Base-by-base conservation (phyloP, 192 early-diverging fungal genomes). In the Coemansia sp. region DNA sequence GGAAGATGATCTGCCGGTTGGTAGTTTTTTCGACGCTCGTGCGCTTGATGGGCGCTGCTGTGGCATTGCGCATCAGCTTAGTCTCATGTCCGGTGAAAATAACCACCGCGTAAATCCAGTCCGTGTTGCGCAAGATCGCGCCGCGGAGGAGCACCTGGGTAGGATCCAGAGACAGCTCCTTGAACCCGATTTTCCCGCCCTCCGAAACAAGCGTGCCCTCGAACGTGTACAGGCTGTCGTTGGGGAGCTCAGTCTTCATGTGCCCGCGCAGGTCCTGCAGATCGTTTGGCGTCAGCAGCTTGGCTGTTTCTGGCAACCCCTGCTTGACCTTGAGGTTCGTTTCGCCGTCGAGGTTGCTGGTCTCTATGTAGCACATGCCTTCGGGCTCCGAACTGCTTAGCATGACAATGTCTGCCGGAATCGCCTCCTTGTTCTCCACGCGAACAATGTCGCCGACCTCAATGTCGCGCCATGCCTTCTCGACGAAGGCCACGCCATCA, bases 281-380 rank as follows among this genome's bases (percentile, higher is more conserved):
- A 5, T 92, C 87, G 0, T 84, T 76, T 3, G 95, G 89, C 9
- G 88, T 89, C 42, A 92, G 71, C 29, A 92, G 34, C 45, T 83
- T 74, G 2, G 90, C 84, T 4, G 95, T 99, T 67, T 97, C 92
- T 14, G 90, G 87, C 2, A 93, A 66, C 6, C 89, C 94, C 78
- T 99, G 97, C 66, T 95, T 94, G 62, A 99, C 94, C 73, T 99
- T 99, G 48, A 99, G 82, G 74, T 99, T 99, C 19, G 94, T 95
- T 79, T 99, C 97, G 57, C 97, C 97, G 71, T 99, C 97, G 55
- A 99, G 83, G 76, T 97, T 97, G 68, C 92, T 93, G 65, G 97
- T 99, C 77, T 99, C 97, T 61, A 99, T 95, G 67, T 99, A 99
- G 74, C 92, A 94, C 76, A 97, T 84, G 36, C 92, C 95, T 75